Percentiles rank a stretch among this genome's conserved stretches.
Conservation (phyloP, 306 rosid genomes). For the Malus sylvestris region DNA sequence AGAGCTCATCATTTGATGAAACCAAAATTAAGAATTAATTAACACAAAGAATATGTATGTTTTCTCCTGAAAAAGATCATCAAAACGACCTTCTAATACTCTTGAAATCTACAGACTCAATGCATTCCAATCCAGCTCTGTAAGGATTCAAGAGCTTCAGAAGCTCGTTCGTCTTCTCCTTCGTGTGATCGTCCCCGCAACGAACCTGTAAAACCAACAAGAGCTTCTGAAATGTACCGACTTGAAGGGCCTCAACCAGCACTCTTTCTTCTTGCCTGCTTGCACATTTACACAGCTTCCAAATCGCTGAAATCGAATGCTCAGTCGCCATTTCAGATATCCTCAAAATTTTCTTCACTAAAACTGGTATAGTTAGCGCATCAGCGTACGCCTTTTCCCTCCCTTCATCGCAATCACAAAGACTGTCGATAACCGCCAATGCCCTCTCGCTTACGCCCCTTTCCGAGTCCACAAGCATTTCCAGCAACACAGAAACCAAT, state of each 20-base stretch:
- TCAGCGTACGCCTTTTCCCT: slow-evolving; percentile 37
- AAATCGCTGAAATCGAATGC: slow-evolving; percentile 43
- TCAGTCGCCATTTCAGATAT: slow-evolving; percentile 53
- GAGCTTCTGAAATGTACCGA: slow-evolving; percentile 71
- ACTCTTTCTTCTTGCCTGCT: slow-evolving; percentile 27
- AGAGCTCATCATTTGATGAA: not conserved
- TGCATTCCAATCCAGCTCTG: slow-evolving; percentile 57
- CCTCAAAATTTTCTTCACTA: slow-evolving; percentile 66
- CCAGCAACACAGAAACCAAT: slow-evolving; percentile 38
- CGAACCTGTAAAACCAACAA: slow-evolving; percentile 60
- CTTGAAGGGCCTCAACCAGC: slow-evolving; percentile 61
- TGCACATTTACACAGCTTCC: slow-evolving; percentile 48
- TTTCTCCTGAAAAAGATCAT: not conserved
- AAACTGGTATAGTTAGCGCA: slow-evolving; percentile 49
- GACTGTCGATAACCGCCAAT: slow-evolving; percentile 37
- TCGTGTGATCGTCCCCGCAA: slow-evolving; percentile 41
- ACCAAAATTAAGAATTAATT: not conserved
- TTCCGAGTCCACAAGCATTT: slow-evolving; percentile 50
- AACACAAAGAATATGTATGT: not conserved
- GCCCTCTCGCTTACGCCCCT: slow-evolving; percentile 43
- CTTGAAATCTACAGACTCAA: slow-evolving; percentile 63
- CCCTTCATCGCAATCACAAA: slow-evolving; percentile 38
- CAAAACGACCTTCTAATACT: slow-evolving; percentile 55
- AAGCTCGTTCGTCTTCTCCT: slow-evolving; percentile 58
- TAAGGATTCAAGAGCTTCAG: slow-evolving; percentile 64